These are phyloP conservation scores for Zygnema cylindricum DNA, from an alignment of 139 green algal species.

Conservation along the genomic window DNA sequence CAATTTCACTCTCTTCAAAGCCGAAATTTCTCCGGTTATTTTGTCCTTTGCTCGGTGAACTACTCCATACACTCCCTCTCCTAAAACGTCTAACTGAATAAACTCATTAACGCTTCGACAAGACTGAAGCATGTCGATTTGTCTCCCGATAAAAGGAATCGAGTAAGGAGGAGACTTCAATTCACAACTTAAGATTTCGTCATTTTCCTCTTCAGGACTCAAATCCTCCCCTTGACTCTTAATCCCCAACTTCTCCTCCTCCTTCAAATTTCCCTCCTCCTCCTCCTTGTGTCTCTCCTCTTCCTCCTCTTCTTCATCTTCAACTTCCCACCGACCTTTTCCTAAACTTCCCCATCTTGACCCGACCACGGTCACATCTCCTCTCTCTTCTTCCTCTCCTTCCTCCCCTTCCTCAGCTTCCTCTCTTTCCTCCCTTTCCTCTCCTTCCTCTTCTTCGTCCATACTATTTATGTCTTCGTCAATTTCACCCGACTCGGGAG, in stretches of 20 bases:
- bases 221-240: background rate
- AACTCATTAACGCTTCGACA: constrained; percentile 87
- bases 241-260: constrained; percentile 1
- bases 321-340: background rate
- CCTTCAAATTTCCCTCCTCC: background rate
- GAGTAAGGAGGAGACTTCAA: background rate
- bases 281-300: constrained; percentile 1
- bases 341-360: background rate
- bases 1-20: constrained; percentile 97
- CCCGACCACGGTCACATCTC: background rate
- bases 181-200: background rate
- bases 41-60: constrained; percentile 82
- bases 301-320: background rate
- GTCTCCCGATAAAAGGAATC: background rate
- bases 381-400: background rate
- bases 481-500: no score
- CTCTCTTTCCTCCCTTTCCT: background rate
- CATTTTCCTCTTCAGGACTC: background rate
- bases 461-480: no score
- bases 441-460: constrained; percentile 12
- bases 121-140: constrained; percentile 54
- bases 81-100: constrained; percentile 67
- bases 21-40: constrained; percentile 78
- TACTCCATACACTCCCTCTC: constrained; percentile 86
- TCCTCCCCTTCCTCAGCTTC: background rate